Conservation (phyloP, 495 filamentous ascomycete species). For the Aspergillus leporis region DNA sequence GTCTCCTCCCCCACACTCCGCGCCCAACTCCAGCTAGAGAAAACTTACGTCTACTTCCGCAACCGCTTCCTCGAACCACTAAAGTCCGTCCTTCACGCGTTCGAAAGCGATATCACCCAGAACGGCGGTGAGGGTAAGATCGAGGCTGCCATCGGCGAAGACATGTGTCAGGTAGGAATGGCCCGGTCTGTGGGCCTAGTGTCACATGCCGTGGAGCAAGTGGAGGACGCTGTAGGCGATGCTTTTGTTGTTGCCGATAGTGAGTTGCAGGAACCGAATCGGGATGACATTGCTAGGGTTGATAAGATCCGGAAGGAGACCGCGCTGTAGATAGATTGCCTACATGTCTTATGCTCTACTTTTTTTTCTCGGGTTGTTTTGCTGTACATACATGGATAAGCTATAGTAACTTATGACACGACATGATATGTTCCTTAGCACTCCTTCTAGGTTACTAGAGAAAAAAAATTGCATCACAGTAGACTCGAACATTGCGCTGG, state of each 20-base stretch:
- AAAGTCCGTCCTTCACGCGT: slow-evolving; percentile 31
- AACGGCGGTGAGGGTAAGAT: slow-evolving; percentile 45
- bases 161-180: slow-evolving; percentile 40
- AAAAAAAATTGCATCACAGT: too few species aligned
- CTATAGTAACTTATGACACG: not conserved
- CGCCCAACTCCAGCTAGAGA: slow-evolving; percentile 36
- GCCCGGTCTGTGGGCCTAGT: slow-evolving; percentile 41
- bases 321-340: not conserved
- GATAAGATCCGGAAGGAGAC: slow-evolving; percentile 33
- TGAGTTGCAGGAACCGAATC: slow-evolving; percentile 32
- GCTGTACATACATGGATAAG: not conserved
- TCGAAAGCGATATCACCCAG: slow-evolving; percentile 35
- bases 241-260: slow-evolving; percentile 33
- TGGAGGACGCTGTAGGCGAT: slow-evolving; percentile 38
- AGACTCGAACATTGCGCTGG: too few species aligned
- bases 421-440: too few species aligned
- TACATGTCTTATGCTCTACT: not conserved
- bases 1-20: slow-evolving; percentile 36
- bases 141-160: slow-evolving; percentile 39
- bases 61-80: slow-evolving; percentile 38
- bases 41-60: slow-evolving; percentile 40
- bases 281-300: slow-evolving; percentile 33
- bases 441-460: too few species aligned
- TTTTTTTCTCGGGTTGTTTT: not conserved
- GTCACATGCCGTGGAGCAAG: slow-evolving; percentile 36